Base-by-base conservation (phyloP, 192 early-diverging fungal genomes). In the Podila minutissima region DNA sequence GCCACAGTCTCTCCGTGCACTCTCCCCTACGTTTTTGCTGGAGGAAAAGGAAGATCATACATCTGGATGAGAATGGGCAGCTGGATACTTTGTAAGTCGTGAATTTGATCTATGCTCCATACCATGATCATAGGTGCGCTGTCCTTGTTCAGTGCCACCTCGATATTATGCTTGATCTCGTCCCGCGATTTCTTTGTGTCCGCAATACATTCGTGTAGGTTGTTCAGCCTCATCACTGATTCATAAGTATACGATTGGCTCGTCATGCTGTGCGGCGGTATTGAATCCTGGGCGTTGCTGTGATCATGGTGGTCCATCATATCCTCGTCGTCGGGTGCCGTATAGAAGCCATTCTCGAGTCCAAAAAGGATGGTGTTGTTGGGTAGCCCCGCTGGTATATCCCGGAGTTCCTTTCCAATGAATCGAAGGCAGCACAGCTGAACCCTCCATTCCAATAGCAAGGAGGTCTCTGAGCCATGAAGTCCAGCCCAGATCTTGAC, bases 161-260 rank as follows among this genome's bases (percentile, higher is more conserved):
- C 85, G 33, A 86, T 86, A 35, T 84, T 84, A 31, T 63, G 41
- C 49, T 82, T 83, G n/a, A 84, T 70, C 33, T 84, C 83, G 26
- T 86, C 77, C 38, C 83, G 75, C 24, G 85, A 86, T 35, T 55
- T 70, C 31, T 82, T 69, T 29, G 78, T 84, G 62, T 86, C 85
- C 22, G 71, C 73, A 67, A 86, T 71, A 69, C 82, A 83, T 51
- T 82, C 79, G 26, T 84, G 82, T 50, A 84, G 37, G 57, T 77
- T 84, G 59, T 82, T 84, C 60, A 86, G 66, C 57, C 85, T 75
- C 82, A 88, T 82, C 58, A 88, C 82, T 32, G 74, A 72, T 37
- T 86, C 79, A 60, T 87, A 88, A 0, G 86, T 88, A 62, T 90
- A 90, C 37, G 89, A 90, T 38, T 71, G 83, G 53, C 82, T 86